Evolutionary conservation across 2,329 filamentous ascomycete genomes (phyloP).

Genomic region (Cyanodermella asteris): DNA sequence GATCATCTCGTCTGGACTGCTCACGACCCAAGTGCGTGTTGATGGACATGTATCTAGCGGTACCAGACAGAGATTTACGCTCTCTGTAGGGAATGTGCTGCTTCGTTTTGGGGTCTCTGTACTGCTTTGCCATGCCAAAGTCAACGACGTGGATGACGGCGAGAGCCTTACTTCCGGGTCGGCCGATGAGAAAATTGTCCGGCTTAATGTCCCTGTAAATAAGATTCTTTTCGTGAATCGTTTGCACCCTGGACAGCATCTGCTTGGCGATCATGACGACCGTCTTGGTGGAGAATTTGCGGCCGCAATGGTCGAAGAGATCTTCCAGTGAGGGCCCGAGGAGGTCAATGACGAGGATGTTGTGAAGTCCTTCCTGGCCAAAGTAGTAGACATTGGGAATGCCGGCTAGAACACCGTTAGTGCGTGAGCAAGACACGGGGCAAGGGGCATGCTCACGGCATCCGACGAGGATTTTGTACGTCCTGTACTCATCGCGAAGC

Average conservation of each 20-base stretch:
- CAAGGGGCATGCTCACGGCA: constrained; percentile 53
- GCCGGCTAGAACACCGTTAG: constrained; percentile 41
- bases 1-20: constrained; percentile 84
- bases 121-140: constrained; percentile 99
- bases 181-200: constrained; percentile 94
- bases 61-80: constrained; percentile 88
- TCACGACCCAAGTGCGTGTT: constrained; percentile 95
- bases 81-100: constrained; percentile 97
- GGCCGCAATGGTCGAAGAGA: constrained; percentile 90
- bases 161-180: constrained; percentile 76
- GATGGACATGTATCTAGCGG: constrained; percentile 97
- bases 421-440: constrained; percentile 3
- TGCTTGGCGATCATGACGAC: constrained; percentile 99
- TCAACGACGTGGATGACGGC: constrained; percentile 98
- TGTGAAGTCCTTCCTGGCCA: constrained; percentile 92
- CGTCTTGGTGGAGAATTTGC: constrained; percentile 89
- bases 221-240: constrained; percentile 95
- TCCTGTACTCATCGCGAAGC: constrained; percentile 92
- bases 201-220: constrained; percentile 99
- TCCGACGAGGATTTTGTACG: constrained; percentile 97
- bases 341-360: constrained; percentile 94
- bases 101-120: constrained; percentile 95
- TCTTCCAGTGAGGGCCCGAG: constrained; percentile 89
- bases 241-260: constrained; percentile 86
- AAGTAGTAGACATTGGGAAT: constrained; percentile 99